phyloP scores from a whole-genome alignment of 352 stramenopile genomes.

The Pythium rishiriense region DNA sequence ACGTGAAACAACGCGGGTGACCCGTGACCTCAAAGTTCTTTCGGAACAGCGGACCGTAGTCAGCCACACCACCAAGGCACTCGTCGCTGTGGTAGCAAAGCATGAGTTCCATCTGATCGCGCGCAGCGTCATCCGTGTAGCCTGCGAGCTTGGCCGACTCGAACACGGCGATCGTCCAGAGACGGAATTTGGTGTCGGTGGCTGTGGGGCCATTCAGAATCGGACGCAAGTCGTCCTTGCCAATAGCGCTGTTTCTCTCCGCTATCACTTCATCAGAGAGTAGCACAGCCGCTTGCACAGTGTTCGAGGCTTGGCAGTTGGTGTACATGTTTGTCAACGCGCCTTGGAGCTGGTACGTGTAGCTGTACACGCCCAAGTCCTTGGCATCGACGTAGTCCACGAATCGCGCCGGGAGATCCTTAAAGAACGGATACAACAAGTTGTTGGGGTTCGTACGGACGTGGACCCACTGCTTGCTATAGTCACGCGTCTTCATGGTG shows the following conservation, averaged over 20 bases:
- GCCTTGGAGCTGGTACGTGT: constrained; percentile 55
- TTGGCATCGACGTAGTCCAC: constrained; percentile 47
- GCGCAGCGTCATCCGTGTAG: constrained; percentile 38
- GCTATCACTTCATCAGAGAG: constrained; percentile 1
- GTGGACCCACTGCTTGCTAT: constrained; percentile 24
- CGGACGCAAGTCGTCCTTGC: constrained; percentile 1
- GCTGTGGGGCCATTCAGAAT: constrained; percentile 24
- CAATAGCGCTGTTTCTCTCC: not conserved
- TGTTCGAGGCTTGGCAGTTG: constrained; percentile 44
- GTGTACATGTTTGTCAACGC: constrained; percentile 47
- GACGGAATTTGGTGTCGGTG: constrained; percentile 33
- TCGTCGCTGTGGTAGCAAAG: constrained; percentile 52
- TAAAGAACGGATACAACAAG: constrained; percentile 65
- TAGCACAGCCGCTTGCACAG: constrained; percentile 20
- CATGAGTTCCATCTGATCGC: constrained; percentile 56
- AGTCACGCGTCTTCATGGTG: constrained; percentile 18
- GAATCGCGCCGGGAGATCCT: constrained; percentile 47
- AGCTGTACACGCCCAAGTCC: constrained; percentile 55
- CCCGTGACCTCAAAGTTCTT: constrained; percentile 46
- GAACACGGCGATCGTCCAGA: constrained; percentile 51
- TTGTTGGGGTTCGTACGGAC: constrained; percentile 40
- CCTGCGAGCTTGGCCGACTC: constrained; percentile 46
- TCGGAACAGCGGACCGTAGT: constrained; percentile 45
- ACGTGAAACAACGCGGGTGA: constrained; percentile 47
- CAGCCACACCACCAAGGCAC: constrained; percentile 43